Base-by-base conservation (phyloP, 2,329 filamentous ascomycete genomes). In the Anthostomella pinea region DNA sequence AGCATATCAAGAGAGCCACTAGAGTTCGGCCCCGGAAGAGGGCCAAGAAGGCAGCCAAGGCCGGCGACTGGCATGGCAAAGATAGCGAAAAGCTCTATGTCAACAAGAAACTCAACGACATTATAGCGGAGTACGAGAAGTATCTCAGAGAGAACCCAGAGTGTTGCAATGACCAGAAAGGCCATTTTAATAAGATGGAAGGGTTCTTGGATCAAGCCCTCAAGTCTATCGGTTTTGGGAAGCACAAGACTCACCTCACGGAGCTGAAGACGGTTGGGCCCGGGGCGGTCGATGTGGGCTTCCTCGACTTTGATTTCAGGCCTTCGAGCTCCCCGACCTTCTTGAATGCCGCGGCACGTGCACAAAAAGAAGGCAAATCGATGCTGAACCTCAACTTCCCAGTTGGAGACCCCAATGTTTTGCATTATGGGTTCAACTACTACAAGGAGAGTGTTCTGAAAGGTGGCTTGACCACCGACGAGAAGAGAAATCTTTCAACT, bases 361-460 rank as follows among this genome's bases (percentile, higher is more conserved):
- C 9, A 10, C 3, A 1, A 1, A 1, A 26, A 8, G 16, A 9
- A 5, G 15, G 11, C 5, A 16, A n/a, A n/a, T n/a, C n/a, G n/a
- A n/a, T n/a, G n/a, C n/a, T n/a, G n/a, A n/a, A n/a, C n/a, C n/a
- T n/a, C n/a, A n/a, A n/a, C n/a, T n/a, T n/a, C n/a, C n/a, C n/a
- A 16, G 15, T 3, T 13, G 4, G 26, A 15, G 13, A 29, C 41
- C 41, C 18, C 17, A 14, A 3, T 1, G 2, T 16, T 1, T 21
- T 15, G 2, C 14, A 10, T 8, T 22, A 13, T 9, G 42, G 36
- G 14, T 20, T 26, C 4, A 48, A 48, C 8, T 33, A 43, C 13
- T 28, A 45, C 25, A 48, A 48, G 34, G 4, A 4, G 21, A 17
- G n/a, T n/a, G n/a, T 29, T 3, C 14, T 48, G 2, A 42, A 42